Base-by-base conservation (phyloP, 768 basidiomycete genomes). In the Lentinula boryana region DNA sequence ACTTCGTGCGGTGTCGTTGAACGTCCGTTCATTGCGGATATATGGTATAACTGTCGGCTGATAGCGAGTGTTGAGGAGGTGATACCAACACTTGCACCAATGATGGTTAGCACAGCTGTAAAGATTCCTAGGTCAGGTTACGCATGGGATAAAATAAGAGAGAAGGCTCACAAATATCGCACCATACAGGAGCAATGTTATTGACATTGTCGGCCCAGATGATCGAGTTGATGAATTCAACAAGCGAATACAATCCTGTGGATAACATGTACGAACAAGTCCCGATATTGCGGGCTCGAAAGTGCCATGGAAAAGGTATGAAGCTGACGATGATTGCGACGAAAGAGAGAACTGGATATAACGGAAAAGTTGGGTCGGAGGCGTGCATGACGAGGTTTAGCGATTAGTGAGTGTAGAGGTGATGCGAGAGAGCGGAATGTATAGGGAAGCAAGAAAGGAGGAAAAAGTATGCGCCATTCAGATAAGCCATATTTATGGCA, bases 141-240 rank as follows among this genome's bases (percentile, higher is more conserved):
- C 7, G 4, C 44, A 5, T 33, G 2, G 27, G 36, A 4, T n/a
- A 61, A 15, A 33, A 1, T 31, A n/a, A 13, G 35, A 35, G 41
- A 54, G 33, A 61, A 18, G n/a, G 58, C 67, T 46, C 55, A 85
- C 84, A 69, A 18, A 85, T 84, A 56, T 85, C 84, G 60, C 84
- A 85, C 80, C 81, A 85, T 1, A 82, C 69, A 0, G 79, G 80
- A 0, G 75, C 72, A 35, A 18, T 56, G 62, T 80, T 71, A 12
- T 66, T 63, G 16, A 67, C 62, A 56, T 70, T 73, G 43, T 73
- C 72, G 55, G 68, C 68, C 83, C 83, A 85, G 21, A 80, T 68
- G 13, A 84, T 64, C 2, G 77, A 69, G 64, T 83, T 78, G 43
- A 83, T 71, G 62, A 81, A 77, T 27, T 65, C 63, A 15, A 70